Evolutionary conservation across 306 rosid species (phyloP).

Genomic region (Mimosa pudica): DNA sequence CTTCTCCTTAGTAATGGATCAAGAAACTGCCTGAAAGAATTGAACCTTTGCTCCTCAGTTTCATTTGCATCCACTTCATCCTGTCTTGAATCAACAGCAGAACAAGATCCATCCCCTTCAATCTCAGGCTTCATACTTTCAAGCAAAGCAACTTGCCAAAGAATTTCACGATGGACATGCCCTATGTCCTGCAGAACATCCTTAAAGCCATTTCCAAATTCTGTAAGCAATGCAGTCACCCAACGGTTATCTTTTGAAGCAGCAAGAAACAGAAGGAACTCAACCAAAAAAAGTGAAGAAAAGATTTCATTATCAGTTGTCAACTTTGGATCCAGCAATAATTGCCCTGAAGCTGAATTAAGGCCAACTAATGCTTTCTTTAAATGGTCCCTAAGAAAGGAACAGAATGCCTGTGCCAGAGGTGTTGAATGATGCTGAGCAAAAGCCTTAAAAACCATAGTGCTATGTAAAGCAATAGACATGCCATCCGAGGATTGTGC

Average conservation of each 20-base stretch:
- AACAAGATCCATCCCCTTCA: conserved; percentile 68
- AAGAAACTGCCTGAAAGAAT: conserved; percentile 88
- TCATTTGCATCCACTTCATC: conserved; percentile 69
- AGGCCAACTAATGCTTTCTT: conserved; percentile 79
- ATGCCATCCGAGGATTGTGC: conserved; percentile 94
- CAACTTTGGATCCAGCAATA: conserved; percentile 74
- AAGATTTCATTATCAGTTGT: conserved; percentile 60
- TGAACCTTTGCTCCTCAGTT: conserved; percentile 81
- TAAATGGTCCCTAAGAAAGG: conserved; percentile 73
- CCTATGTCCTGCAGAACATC: conserved; percentile 91
- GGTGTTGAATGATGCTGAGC: conserved; percentile 91
- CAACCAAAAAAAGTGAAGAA: conserved; percentile 79
- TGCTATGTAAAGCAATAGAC: conserved; percentile 94
- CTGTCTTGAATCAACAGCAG: conserved; percentile 65
- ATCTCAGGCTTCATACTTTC: conserved; percentile 73
- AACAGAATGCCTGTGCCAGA: conserved; percentile 85
- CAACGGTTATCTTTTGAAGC: conserved; percentile 96
- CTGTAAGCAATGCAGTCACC: conserved; percentile 84
- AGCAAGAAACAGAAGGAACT: conserved; percentile 94
- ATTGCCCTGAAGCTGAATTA: conserved; percentile 57
- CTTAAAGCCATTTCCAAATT: conserved; percentile 84
- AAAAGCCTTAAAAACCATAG: conserved; percentile 95
- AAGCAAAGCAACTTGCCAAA: conserved; percentile 90
- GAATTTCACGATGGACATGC: conserved; percentile 75
- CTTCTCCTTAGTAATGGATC: conserved; percentile 88